Evolutionary conservation across 2,329 filamentous ascomycete species (phyloP).

Genomic region (Talaromyces atroroseus): DNA sequence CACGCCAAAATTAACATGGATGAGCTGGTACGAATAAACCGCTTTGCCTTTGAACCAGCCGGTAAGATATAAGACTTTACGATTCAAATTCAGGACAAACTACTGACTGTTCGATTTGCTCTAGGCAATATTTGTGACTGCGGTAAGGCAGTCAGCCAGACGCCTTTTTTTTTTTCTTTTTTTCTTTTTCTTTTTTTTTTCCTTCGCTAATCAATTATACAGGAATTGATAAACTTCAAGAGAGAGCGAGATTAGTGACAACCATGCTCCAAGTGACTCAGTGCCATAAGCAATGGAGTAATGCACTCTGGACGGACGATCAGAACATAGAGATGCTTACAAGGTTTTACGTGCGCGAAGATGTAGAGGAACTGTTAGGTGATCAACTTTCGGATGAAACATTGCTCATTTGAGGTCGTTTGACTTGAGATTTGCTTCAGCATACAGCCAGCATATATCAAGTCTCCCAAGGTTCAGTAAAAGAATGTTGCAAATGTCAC

Average conservation of each 20-base stretch:
- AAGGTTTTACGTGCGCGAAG: not conserved
- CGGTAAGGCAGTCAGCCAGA: slow-evolving; percentile 13
- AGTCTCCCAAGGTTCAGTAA: no score
- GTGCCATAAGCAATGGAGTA: not conserved
- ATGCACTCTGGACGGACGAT: not conserved
- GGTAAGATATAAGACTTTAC: slow-evolving; percentile 3
- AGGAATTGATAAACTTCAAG: slow-evolving; percentile 2
- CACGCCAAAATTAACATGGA: slow-evolving; percentile 6
- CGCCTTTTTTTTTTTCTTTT: not conserved
- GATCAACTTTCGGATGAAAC: not conserved
- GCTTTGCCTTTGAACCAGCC: slow-evolving; percentile 12
- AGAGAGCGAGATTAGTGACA: not conserved
- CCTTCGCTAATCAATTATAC: not conserved
- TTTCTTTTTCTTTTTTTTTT: not conserved
- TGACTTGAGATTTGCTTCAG: no score
- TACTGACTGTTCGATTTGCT: not conserved
- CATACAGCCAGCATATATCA: no score
- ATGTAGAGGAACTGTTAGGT: not conserved
- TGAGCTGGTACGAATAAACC: slow-evolving; percentile 5
- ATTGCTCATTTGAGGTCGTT: no score
- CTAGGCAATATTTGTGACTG: slow-evolving; percentile 17
- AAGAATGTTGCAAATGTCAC: no score
- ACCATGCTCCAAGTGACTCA: not conserved
- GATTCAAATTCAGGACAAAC: not conserved
- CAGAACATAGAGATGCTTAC: not conserved